Evolutionary conservation across 2,329 filamentous ascomycete genomes (phyloP).

Genomic region (Stemphylium vesicarium): DNA sequence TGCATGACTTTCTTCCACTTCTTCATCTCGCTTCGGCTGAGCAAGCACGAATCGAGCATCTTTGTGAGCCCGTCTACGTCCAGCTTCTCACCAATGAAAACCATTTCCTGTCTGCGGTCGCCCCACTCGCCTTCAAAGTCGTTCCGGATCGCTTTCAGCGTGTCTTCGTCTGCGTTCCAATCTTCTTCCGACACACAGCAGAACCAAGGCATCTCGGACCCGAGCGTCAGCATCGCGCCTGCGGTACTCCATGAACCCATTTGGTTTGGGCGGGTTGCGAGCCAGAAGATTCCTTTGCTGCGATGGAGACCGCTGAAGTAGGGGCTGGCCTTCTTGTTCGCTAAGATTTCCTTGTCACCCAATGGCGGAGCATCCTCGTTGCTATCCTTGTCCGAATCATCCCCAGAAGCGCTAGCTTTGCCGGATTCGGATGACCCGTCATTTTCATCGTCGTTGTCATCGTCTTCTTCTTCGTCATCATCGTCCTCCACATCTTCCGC

Average conservation of each 20-base stretch:
- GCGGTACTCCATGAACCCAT: slow-evolving; percentile 69
- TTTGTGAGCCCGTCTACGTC: slow-evolving; percentile 59
- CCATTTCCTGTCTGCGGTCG: slow-evolving; percentile 73
- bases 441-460: slow-evolving; percentile 8
- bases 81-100: slow-evolving; percentile 74
- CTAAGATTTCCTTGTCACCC: slow-evolving; percentile 54
- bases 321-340: slow-evolving; percentile 62
- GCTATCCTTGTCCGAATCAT: slow-evolving; percentile 25
- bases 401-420: slow-evolving; percentile 18
- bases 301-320: slow-evolving; percentile 64
- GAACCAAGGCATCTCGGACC: slow-evolving; percentile 65
- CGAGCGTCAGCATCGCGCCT: slow-evolving; percentile 67
- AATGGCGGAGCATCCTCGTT: slow-evolving; percentile 39
- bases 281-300: slow-evolving; percentile 67
- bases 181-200: slow-evolving; percentile 62
- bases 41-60: slow-evolving; percentile 65
- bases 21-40: slow-evolving; percentile 64
- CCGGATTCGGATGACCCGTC: slow-evolving; percentile 27
- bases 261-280: slow-evolving; percentile 64
- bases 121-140: slow-evolving; percentile 66
- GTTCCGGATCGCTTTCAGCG: slow-evolving; percentile 55
- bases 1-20: slow-evolving; percentile 51
- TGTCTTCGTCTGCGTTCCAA: slow-evolving; percentile 58
- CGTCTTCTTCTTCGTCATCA: slow-evolving; percentile 16
- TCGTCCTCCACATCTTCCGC: slow-evolving; percentile 58